A percentile compares a stretch with the other conserved stretches of the same genome.
Conservation (phyloP, 1,284 basidiomycete genomes). For the Vanrija sp. region DNA sequence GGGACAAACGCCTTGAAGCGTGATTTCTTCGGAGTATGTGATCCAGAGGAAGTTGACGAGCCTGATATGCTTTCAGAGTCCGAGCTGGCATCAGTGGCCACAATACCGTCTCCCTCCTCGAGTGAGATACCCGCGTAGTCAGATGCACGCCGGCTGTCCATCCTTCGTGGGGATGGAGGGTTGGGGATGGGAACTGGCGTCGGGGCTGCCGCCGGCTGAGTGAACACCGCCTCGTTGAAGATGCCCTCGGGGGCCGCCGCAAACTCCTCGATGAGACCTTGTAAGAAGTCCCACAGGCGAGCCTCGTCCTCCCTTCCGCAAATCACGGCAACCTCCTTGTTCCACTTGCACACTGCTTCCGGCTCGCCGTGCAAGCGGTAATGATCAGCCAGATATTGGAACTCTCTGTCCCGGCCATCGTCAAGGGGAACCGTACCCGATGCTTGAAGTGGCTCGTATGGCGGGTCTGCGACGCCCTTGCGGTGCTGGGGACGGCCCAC, state of each 20-base stretch:
- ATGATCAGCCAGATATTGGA: slow-evolving; percentile 62
- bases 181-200: background rate
- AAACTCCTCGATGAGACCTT: slow-evolving; percentile 55
- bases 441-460: slow-evolving; percentile 42
- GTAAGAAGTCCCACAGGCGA: slow-evolving; percentile 66
- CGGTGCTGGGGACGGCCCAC: slow-evolving; percentile 28
- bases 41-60: slow-evolving; percentile 1
- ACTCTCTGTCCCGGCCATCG: slow-evolving; percentile 53
- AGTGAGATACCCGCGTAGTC: slow-evolving; percentile 6
- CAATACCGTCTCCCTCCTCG: slow-evolving; percentile 1
- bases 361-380: slow-evolving; percentile 63
- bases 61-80: background rate
- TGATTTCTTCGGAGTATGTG: background rate
- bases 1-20: slow-evolving; percentile 22
- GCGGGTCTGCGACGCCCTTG: slow-evolving; percentile 42
- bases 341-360: slow-evolving; percentile 51
- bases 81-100: background rate
- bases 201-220: background rate
- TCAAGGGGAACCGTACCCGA: slow-evolving; percentile 29
- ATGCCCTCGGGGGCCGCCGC: slow-evolving; percentile 13
- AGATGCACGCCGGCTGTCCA: background rate
- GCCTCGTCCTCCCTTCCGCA: slow-evolving; percentile 62
- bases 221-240: slow-evolving; percentile 29
- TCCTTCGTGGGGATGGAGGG: slow-evolving; percentile 1
- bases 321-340: slow-evolving; percentile 54